Conservation (phyloP, 805 yeast genomes). For the Saccharomycopsis amapae region DNA sequence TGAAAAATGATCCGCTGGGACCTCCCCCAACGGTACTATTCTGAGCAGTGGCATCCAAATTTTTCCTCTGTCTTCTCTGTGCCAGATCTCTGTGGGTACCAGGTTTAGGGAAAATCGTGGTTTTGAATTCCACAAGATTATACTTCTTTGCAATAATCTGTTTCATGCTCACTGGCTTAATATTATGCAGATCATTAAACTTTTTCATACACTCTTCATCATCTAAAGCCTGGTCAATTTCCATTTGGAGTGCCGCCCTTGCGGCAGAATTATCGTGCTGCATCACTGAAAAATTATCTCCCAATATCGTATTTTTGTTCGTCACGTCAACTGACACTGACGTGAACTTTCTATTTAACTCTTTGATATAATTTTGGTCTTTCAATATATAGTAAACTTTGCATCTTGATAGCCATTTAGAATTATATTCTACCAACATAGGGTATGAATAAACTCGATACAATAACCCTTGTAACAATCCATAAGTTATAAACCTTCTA, state of each 20-base stretch:
- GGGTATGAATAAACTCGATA: conserved; percentile 80
- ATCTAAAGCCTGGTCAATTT: conserved; percentile 2
- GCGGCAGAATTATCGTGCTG: neutral
- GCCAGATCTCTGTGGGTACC: conserved; percentile 8
- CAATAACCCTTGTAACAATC: conserved; percentile 72
- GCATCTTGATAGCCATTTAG: conserved; percentile 19
- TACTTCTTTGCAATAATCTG: conserved; percentile 8
- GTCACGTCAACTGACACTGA: neutral
- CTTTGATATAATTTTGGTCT: conserved; percentile 1
- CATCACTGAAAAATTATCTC: neutral
- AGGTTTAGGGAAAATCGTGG: conserved; percentile 17
- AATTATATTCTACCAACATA: conserved; percentile 36
- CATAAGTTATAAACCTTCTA: conserved; percentile 80
- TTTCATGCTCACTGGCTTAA: conserved; percentile 9
- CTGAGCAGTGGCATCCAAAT: neutral
- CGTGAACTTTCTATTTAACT: conserved; percentile 1
- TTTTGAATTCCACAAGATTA: neutral
- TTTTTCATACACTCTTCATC: conserved; percentile 9
- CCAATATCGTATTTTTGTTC: neutral
- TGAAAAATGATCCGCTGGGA: neutral
- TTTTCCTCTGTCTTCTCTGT: neutral
- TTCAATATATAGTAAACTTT: conserved; percentile 14
- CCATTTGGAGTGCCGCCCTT: neutral
- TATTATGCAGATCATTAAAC: conserved; percentile 3
- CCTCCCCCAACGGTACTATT: no score